Evolutionary conservation across 1,284 basidiomycete species (phyloP), one percentile per base, ranked within the genome.

Genomic region (Ustilago tritici): DNA sequence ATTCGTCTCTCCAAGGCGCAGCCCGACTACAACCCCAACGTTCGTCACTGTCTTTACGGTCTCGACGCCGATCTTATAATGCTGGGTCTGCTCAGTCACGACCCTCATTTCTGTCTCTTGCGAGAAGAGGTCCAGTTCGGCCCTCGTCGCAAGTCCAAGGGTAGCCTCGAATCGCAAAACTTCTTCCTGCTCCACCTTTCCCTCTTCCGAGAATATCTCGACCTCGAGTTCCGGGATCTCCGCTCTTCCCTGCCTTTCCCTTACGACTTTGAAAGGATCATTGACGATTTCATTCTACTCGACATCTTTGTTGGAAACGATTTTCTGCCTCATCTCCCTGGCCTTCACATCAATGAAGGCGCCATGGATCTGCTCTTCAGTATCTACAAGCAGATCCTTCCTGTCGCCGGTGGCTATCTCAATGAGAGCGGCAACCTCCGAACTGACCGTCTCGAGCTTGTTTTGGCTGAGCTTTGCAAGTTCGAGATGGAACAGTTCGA

Each of bases 61-160:
- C 91, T 99, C 41, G 97, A 99, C 86, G 97, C 97, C 59, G 97
- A 99, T 88, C 88, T 99, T 71, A 94, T 99, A 88, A 99, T 99
- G 97, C 90, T 99, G 81, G 95, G 95, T 43, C 88, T 99, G 47
- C 88, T 99, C 81, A 96, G 94, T 85, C 97, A 99, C 87, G 97
- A 99, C 87, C 97, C 97, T 4, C 97, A 99, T 88, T 99, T 99
- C 88, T 98, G 95, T 87, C 89, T 99, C 66, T 89, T 99, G 79
- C 91, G 97, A 74, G 97, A 99, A 87, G 96, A 99, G 88, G 97
- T 99, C 82, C 95, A 95, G 82, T 99, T 99, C 88, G 96, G 96
- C 17, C 93, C 94, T 14, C 89, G 91, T 64, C 88, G 80, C 62
- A 80, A 78, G 62, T 90, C 81, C 32, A 84, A 89, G 74, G 90